Base-by-base conservation (phyloP, 2,329 filamentous ascomycete species). In the Xylariaceae sp. region DNA sequence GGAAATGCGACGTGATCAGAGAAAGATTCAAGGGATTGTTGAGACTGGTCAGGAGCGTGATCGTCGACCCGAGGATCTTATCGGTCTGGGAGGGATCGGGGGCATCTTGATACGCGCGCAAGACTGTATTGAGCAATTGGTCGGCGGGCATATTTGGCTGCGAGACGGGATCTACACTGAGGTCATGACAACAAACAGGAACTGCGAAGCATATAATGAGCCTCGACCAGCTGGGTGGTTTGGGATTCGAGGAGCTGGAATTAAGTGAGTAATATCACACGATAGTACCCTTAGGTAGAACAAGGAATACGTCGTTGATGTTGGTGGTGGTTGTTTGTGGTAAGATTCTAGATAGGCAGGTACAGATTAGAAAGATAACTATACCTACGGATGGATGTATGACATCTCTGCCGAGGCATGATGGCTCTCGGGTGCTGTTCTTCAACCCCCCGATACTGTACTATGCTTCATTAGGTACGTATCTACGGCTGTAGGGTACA, bases 11-110 rank as follows among this genome's bases (percentile, higher is more conserved):
- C 0, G 86, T 87, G 51, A 91, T 77, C 9, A 91, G 76, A 41
- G 83, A 81, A 64, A 90, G 77, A 69, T 91, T 91, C 54, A 88
- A 79, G 11, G 87, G 87, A 66, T 91, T 91, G 58, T 83, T 83
- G 50, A 91, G 81, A 47, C 80, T 81, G 12, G 84, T 80, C 53
- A 91, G 77, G 32, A 91, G 80, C 40, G 83, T 80, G 19, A 81
- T 78, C 12, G 86, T 87, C 44, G 84, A 86, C 59, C 80, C 83
- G 65, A 88, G 74, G 63, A 85, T 77, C 67, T 81, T 78, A 59
- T 81, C 74, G 29, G 76, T 80, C 61, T 74, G 75, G 51, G 69
- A 66, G 47, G 73, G 72, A 68, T 80, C 74, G 68, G 78, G 77
- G 47, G 76, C 69, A 60, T 80, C 76, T 67, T 79, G 80, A 66